Base-by-base conservation (phyloP, 768 basidiomycete species). In the Lactifluus echinatus region DNA sequence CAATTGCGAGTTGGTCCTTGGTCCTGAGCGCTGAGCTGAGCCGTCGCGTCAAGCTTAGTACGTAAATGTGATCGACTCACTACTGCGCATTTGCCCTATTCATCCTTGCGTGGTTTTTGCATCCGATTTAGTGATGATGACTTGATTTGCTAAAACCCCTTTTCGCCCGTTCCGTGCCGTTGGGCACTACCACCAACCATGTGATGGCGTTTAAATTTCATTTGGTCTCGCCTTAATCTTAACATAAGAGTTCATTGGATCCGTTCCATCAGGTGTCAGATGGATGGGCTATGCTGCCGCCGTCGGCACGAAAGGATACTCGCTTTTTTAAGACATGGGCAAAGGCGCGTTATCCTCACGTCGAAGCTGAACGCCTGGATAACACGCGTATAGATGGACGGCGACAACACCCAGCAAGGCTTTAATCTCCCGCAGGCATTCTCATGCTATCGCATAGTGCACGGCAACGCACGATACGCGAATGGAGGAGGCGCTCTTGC, bases 61-160 rank as follows among this genome's bases (percentile, higher is more conserved):
- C 26, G 45, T 55, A 29, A 55, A 23, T 4, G 2, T 4, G 40
- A 14, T 44, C 1, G 43, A 26, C 39, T 5, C 3, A 12, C 14
- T 44, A 31, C 55, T 56, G 55, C 55, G 55, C 31, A 56, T 49
- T 43, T 56, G 15, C 55, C 55, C 12, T 33, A 42, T 36, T 36
- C 33, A 28, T 42, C 24, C 36, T 29, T n/a, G n/a, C 29, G 28
- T 21, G 23, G 17, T 24, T 14, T 43, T 19, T 44, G 23, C 43
- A 23, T 31, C 43, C 8, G 45, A 19, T 46, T 31, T 29, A 29
- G 15, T 29, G 44, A 44, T n/a, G 34, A 14, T 4, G 34, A 36
- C 31, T 2, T 15, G 37, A 37, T 17, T n/a, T n/a, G 1, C 19
- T 19, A 14, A 26, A n/a, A 29, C 28, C 45, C 45, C 45, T 31